Percentiles rank a stretch among this genome's conserved stretches.
Evolutionary conservation across 1,139 yeast species (phyloP).

Genomic region (Zhuliangozyma blackwelliae): DNA sequence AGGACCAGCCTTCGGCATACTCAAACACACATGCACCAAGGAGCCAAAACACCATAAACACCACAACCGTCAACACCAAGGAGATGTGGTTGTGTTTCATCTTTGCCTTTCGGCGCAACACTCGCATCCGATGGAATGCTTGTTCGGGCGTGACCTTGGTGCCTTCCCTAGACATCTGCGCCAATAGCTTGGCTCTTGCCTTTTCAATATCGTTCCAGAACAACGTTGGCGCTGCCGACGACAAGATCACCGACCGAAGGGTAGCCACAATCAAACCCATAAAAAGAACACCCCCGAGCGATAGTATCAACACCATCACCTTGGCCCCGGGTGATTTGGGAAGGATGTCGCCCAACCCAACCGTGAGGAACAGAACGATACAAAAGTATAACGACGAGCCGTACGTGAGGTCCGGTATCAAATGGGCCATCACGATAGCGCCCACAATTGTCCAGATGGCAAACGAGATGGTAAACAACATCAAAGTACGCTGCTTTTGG

Average conservation of each 20-base stretch:
- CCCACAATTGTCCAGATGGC: conserved; percentile 72
- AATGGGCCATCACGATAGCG: conserved; percentile 41
- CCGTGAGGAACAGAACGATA: conserved; percentile 66
- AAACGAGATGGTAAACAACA: conserved; percentile 63
- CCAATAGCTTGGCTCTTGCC: conserved; percentile 16
- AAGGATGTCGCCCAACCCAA: conserved; percentile 73
- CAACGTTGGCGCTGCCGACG: conserved; percentile 57
- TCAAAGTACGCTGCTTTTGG: conserved; percentile 62
- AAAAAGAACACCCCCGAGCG: conserved; percentile 64
- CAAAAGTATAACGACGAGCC: conserved; percentile 69
- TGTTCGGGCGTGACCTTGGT: conserved; percentile 27
- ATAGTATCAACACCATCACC: conserved; percentile 56
- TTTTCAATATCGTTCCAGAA: conserved; percentile 59
- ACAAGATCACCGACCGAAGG: conserved; percentile 59
- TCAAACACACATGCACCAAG: conserved; percentile 66
- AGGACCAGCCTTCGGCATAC: conserved; percentile 61
- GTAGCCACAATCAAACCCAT: conserved; percentile 71
- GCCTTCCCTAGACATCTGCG: conserved; percentile 15
- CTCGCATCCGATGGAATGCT: conserved; percentile 52
- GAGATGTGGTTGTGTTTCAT: conserved; percentile 26
- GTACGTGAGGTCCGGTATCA: conserved; percentile 36
- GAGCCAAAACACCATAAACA: conserved; percentile 61
- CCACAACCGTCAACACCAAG: conserved; percentile 34
- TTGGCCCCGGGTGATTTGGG: conserved; percentile 52
- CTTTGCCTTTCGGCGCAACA: conserved; percentile 38